Percentiles rank a stretch among this genome's conserved stretches.
phyloP scores from a whole-genome alignment of 371 early-diverging fungal species.

The Parasitella parasitica region DNA sequence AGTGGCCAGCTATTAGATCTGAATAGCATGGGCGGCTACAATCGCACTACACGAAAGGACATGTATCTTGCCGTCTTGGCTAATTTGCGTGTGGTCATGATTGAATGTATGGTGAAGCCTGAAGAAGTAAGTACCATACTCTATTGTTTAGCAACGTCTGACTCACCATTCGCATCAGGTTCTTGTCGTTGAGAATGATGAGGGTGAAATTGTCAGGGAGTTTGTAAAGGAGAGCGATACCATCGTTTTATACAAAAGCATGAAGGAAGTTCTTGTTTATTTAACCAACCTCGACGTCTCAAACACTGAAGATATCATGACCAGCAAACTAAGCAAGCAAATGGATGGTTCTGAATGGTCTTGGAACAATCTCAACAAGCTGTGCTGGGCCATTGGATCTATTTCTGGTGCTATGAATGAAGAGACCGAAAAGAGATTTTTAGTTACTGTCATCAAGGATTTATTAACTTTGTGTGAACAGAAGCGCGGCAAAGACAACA shows the following conservation, averaged over 20 bases:
- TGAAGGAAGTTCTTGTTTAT: conserved; percentile 97
- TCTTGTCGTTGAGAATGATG: conserved; percentile 98
- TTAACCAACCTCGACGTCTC: conserved; percentile 92
- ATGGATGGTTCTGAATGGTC: conserved; percentile 95
- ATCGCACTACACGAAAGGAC: conserved; percentile 42
- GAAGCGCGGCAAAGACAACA: conserved; percentile 97
- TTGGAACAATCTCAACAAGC: conserved; percentile 95
- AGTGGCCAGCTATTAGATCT: conserved; percentile 49
- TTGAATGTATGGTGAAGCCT: conserved; percentile 96
- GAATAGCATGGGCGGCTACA: conserved; percentile 27
- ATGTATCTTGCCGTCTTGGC: conserved; percentile 81
- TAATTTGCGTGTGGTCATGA: conserved; percentile 88
- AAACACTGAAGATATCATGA: conserved; percentile 95
- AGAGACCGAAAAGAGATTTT: conserved; percentile 96
- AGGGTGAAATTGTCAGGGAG: conserved; percentile 99
- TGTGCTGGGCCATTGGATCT: conserved; percentile 99
- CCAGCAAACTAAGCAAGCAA: conserved; percentile 86
- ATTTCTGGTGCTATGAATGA: conserved; percentile 97
- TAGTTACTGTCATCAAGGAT: conserved; percentile 97
- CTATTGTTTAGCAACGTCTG: not conserved
- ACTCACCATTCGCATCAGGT: conserved; percentile 40
- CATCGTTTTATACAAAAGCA: conserved; percentile 96
- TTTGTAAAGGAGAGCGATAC: conserved; percentile 98
- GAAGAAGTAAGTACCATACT: conserved; percentile 81
- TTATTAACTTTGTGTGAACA: conserved; percentile 92